Evolutionary conservation across 176 grass and related monocot genomes (phyloP).

Genomic region (Oryza nivara): DNA sequence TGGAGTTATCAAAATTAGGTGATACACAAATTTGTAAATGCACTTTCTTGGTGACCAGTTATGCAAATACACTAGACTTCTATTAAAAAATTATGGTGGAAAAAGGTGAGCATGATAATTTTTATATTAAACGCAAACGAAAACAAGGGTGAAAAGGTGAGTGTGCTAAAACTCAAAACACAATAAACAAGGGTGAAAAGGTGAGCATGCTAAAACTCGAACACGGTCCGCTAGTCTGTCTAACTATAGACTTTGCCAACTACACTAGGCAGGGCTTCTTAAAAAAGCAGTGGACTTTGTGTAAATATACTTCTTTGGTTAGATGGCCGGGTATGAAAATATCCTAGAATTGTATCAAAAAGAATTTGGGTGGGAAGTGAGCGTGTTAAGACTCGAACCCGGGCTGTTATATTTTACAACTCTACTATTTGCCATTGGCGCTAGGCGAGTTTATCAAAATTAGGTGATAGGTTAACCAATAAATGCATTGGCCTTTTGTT

Average conservation of each 20-base stretch:
- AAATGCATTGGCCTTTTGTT: not conserved
- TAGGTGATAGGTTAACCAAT: not conserved
- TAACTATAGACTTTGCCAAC: not conserved
- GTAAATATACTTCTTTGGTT: not conserved
- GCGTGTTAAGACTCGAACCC: not conserved
- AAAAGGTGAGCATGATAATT: not conserved
- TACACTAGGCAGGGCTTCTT: not conserved
- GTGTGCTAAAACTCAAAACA: too few species aligned
- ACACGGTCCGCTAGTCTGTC: not conserved
- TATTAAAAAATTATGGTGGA: not conserved
- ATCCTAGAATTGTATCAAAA: not conserved
- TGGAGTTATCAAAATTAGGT: not conserved
- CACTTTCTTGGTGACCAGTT: not conserved
- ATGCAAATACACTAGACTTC: not conserved
- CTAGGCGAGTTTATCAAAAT: not conserved
- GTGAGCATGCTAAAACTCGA: not conserved
- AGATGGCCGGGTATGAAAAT: not conserved
- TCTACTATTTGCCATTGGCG: not conserved
- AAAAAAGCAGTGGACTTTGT: not conserved
- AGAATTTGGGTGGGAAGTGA: not conserved
- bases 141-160: too few species aligned
- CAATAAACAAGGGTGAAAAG: too few species aligned
- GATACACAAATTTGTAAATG: not conserved
- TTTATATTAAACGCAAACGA: too few species aligned
- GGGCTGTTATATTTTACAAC: not conserved